Evolutionary conservation across 441 rosid species (phyloP), one percentile per base, ranked within the genome.

Genomic region (Sinapis alba): DNA sequence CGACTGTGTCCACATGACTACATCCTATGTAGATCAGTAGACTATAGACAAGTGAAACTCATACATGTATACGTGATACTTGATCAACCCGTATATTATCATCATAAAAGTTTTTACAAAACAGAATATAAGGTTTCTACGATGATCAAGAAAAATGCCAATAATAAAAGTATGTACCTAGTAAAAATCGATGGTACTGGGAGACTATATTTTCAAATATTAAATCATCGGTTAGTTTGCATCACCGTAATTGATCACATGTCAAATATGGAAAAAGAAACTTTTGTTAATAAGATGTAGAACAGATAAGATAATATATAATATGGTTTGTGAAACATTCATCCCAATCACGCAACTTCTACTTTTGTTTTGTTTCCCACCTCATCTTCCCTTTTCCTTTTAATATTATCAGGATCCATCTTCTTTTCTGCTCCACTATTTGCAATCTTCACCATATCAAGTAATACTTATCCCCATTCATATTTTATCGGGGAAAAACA

Each of bases 281-380:
- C 64, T 36, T 36, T 3, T 16, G 19, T 9, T 36, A n/a, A 21
- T 11, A 45, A 43, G 57, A 57, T 58, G 77, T 9, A 38, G 34
- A 58, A 27, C 1, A 62, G 65, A 41, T 41, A 13, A 32, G 1
- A 61, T 13, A 41, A 30, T 34, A 32, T 60, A 47, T 75, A 62
- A 8, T 56, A 53, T 18, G 57, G 65, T 60, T 36, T 64, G 26
- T 38, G 69, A 62, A 54, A 69, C 43, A 76, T 70, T 43, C 62
- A 70, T 71, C 26, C 3, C 56, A 77, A 65, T 77, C 71, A 70
- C 62, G 56, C 53, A 64, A 64, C 67, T 70, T 57, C 71, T 36
- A 18, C 62, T 71, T 77, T 77, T 45, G 72, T 71, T 56, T 64
- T 45, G 80, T 12, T 58, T 67, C 67, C 61, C 41, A 47, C 24